A percentile compares a stretch with the other conserved stretches of the same genome.
Evolutionary conservation across 257 asterid genomes (phyloP).

Genomic region (Fraxinus anomala): DNA sequence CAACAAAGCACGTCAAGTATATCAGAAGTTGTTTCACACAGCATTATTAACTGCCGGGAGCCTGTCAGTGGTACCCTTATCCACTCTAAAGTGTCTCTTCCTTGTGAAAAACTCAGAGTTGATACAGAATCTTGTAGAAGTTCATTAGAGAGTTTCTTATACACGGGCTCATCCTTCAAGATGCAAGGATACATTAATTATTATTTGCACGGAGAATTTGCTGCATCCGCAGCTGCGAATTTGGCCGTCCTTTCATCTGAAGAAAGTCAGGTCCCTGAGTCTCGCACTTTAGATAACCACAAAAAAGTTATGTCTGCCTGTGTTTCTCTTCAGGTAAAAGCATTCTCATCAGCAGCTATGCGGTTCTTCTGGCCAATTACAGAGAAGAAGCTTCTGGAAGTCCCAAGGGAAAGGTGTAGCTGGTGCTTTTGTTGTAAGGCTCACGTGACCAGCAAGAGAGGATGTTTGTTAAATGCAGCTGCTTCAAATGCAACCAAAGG

Average conservation of each 20-base stretch:
- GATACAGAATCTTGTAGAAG: conserved; percentile 29
- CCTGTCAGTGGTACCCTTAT: conserved; percentile 30
- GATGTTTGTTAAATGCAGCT: conserved; percentile 83
- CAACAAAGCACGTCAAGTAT: conserved; percentile 41
- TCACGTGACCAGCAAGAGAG: conserved; percentile 65
- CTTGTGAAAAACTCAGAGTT: conserved; percentile 27
- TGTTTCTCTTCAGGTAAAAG: conserved; percentile 66
- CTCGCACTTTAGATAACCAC: conserved; percentile 46
- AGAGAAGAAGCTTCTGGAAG: conserved; percentile 73
- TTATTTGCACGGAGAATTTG: conserved; percentile 82
- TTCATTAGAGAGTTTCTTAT: conserved; percentile 31
- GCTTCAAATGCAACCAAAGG: conserved; percentile 75
- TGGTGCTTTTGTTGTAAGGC: conserved; percentile 89
- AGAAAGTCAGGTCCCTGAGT: conserved; percentile 50
- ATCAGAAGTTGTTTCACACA: conserved; percentile 35
- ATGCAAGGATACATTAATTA: conserved; percentile 57
- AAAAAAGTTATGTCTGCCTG: conserved; percentile 55
- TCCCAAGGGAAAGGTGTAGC: conserved; percentile 88
- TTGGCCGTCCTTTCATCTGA: conserved; percentile 69
- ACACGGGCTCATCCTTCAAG: conserved; percentile 71
- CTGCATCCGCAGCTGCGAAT: conserved; percentile 87
- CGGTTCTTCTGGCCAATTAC: conserved; percentile 85
- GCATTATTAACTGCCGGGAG: conserved; percentile 28
- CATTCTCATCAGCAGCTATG: conserved; percentile 63
- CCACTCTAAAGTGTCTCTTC: conserved; percentile 29